Evolutionary conservation across 2,329 filamentous ascomycete genomes (phyloP).

Genomic region (Pseudogymnoascus sp.): DNA sequence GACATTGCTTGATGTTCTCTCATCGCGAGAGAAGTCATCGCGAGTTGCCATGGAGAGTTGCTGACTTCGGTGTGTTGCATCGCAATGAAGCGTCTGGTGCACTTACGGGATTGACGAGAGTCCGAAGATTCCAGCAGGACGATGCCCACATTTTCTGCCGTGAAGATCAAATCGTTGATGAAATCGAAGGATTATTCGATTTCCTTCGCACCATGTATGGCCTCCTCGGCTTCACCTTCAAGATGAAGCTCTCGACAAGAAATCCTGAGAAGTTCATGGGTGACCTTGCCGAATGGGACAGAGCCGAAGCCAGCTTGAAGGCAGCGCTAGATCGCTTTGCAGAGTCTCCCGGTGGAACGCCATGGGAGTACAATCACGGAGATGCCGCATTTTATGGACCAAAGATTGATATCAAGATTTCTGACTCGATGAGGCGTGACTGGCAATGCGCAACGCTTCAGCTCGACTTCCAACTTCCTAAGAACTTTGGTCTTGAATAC

Average conservation of each 20-base stretch:
- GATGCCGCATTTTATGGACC: conserved; percentile 98
- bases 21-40: conserved; percentile 80
- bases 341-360: conserved; percentile 45
- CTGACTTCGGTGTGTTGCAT: conserved; percentile 93
- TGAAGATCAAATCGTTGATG: conserved; percentile 64
- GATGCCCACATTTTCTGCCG: conserved; percentile 95
- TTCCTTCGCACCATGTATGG: conserved; percentile 77
- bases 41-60: conserved; percentile 84
- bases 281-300: conserved; percentile 78
- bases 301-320: conserved; percentile 74
- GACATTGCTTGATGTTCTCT: conserved; percentile 82
- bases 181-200: conserved; percentile 79
- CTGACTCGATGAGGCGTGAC: conserved; percentile 75
- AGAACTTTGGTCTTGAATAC: conserved; percentile 83
- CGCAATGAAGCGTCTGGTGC: conserved; percentile 93
- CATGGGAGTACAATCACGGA: conserved; percentile 88
- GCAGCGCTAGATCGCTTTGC: conserved; percentile 74
- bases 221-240: conserved; percentile 82
- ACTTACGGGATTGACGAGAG: conserved; percentile 81
- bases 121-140: conserved; percentile 91
- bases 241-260: conserved; percentile 87
- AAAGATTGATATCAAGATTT: conserved; percentile 96
- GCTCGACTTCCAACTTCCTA: conserved; percentile 78
- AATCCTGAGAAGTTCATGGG: conserved; percentile 82
- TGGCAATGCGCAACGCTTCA: conserved; percentile 93